Evolutionary conservation across 2,329 filamentous ascomycete species (phyloP).

Genomic region (Pseudogymnoascus sp.): DNA sequence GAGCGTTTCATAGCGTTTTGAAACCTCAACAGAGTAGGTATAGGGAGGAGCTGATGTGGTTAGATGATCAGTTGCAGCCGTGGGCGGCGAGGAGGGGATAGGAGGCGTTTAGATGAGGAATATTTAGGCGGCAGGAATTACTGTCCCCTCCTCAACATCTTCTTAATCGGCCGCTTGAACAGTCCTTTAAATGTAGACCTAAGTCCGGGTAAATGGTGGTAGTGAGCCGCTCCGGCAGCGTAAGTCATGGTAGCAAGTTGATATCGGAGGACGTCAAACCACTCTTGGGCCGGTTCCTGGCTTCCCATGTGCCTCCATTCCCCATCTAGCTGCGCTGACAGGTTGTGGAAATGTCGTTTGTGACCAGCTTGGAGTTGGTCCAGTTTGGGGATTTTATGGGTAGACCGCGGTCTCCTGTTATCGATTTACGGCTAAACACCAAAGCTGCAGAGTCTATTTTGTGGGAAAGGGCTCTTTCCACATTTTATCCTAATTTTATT

Average conservation of each 20-base stretch:
- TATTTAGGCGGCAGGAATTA: too few relatives aligned
- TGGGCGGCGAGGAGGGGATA: neutral
- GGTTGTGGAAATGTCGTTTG: constrained; percentile 35
- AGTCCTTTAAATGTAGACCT: constrained; percentile 33
- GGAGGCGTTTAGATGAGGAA: too few relatives aligned
- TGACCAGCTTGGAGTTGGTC: constrained; percentile 30
- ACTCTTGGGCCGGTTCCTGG: constrained; percentile 36
- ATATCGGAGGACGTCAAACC: constrained; percentile 17
- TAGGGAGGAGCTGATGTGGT: constrained; percentile 58
- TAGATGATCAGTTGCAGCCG: constrained; percentile 43
- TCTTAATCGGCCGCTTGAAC: constrained; percentile 33
- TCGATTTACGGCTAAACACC: too few relatives aligned
- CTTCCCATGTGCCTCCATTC: constrained; percentile 32
- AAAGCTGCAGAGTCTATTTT: neutral
- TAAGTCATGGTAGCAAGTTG: constrained; percentile 34
- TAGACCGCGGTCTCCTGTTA: too few relatives aligned
- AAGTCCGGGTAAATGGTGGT: constrained; percentile 34
- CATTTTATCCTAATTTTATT: neutral
- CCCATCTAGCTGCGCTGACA: constrained; percentile 27
- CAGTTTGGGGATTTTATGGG: constrained; percentile 15
- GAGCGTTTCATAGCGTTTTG: constrained; percentile 65
- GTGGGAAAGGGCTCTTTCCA: neutral
- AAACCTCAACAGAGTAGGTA: constrained; percentile 66
- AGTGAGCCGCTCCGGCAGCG: constrained; percentile 34
- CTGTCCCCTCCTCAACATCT: constrained; percentile 34